These are phyloP conservation scores for Plantago ovata DNA, from an alignment of 257 asterid genomes.

Conservation along the genomic window DNA sequence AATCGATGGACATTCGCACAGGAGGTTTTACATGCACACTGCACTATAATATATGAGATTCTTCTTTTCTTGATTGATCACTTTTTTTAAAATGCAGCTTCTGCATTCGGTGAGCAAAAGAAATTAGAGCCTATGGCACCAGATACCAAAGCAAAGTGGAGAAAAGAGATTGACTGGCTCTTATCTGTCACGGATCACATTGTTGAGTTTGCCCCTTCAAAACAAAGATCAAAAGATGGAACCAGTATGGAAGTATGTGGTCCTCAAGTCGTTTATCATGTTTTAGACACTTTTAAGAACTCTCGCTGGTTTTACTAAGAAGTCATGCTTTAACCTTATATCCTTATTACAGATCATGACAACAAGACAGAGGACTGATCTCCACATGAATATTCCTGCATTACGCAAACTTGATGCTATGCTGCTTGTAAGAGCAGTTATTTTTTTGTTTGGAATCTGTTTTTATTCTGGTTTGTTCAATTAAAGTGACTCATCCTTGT, in stretches of 20 bases:
- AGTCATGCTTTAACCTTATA: neutral
- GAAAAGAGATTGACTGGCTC: conserved; percentile 66
- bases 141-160: conserved; percentile 61
- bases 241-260: conserved; percentile 48
- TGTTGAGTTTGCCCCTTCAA: conserved; percentile 49
- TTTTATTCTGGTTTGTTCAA: neutral
- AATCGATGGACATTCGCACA: too few species aligned
- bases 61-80: neutral
- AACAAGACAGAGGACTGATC: conserved; percentile 58
- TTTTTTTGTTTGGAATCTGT: neutral
- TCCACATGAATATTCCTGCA: conserved; percentile 55
- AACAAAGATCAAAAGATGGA: conserved; percentile 61
- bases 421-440: conserved; percentile 44
- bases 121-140: conserved; percentile 59
- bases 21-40: too few species aligned
- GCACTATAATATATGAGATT: too few species aligned
- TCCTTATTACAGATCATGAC: conserved; percentile 39
- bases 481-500: neutral
- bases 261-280: conserved; percentile 8
- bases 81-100: conserved; percentile 39
- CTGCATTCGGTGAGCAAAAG: conserved; percentile 62
- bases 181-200: conserved; percentile 57
- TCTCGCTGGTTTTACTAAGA: neutral
- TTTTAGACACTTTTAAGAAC: too few species aligned
- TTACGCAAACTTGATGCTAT: conserved; percentile 50